Base-by-base conservation (phyloP, 768 basidiomycete genomes). In the Kwoniella botswanensis region DNA sequence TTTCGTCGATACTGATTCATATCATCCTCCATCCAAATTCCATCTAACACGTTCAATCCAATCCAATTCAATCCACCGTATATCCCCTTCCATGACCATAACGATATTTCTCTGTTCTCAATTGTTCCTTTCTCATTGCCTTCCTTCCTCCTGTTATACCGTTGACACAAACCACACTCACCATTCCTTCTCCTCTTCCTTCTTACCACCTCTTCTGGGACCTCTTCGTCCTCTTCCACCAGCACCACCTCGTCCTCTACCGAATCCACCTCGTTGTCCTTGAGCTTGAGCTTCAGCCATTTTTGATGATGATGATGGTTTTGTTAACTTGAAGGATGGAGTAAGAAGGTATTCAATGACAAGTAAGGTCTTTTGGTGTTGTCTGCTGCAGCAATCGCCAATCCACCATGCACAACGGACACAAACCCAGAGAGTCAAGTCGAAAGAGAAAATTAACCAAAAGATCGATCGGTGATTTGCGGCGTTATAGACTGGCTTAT, bases 141-240 rank as follows among this genome's bases (percentile, higher is more conserved):
- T 35, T 35, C 35, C 35, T 7, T 35, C 35, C 35, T 7, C 7
- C 35, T 35, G 35, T 0, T 35, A 42, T 17, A 3, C 6, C 7
- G 1, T 42, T 62, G 35, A n/a, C 1, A 12, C 43, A 17, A 29
- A 11, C 43, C 24, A 66, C 56, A 41, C 87, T 85, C 84, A 97
- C 96, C 97, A 98, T 85, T 98, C 97, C 88, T 98, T 98, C 87
- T 98, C 97, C 85, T 98, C 97, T 82, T 99, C 97, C 88, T 97
- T 98, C 88, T 94, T 93, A 70, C 93, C 93, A 68, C 96, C 97
- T 78, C 96, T 92, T 79, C 97, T 91, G 77, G 93, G 92, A 61
- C 95, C 89, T 73, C 90, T 86, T 79, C 91, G 88, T 53, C 90
- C 89, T 67, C 83, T 71, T 67, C 93, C 81, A 72, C 78, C 78